A percentile compares a stretch with the other conserved stretches of the same genome.
These are phyloP conservation scores for Tuber umbilicatum DNA, from an alignment of 495 filamentous ascomycete genomes.

Conservation along the genomic window DNA sequence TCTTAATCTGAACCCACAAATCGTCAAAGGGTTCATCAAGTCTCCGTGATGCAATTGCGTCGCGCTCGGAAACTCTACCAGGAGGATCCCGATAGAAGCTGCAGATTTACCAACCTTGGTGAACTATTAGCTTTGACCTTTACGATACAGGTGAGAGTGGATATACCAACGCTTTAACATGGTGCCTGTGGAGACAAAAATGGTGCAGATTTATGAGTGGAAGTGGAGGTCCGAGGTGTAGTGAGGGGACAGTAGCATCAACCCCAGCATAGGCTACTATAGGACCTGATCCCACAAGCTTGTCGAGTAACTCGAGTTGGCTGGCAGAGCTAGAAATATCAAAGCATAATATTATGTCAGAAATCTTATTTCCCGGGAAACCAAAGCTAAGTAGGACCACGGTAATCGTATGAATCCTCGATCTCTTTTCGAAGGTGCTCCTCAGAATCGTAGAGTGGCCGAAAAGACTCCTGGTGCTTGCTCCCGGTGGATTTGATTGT, in stretches of 20 bases:
- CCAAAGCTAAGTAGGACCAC: conserved; percentile 49
- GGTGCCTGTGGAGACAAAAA: conserved; percentile 79
- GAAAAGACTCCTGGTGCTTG: conserved; percentile 25
- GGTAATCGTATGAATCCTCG: conserved; percentile 43
- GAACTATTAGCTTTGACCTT: neutral
- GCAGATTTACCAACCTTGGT: conserved; percentile 72
- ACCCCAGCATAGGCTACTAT: conserved; percentile 81
- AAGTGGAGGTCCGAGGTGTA: conserved; percentile 87
- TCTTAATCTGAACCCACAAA: conserved; percentile 74
- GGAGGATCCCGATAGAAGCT: conserved; percentile 83
- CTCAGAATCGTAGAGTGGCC: conserved; percentile 20
- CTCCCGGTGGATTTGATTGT: conserved; percentile 8
- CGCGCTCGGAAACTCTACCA: conserved; percentile 62
- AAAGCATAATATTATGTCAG: too few relatives aligned
- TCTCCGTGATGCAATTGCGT: conserved; percentile 50
- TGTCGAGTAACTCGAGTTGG: conserved; percentile 61
- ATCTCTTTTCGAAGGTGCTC: conserved; percentile 20
- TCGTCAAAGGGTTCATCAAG: conserved; percentile 63
- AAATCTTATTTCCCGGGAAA: too few relatives aligned
- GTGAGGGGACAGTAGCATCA: conserved; percentile 82
- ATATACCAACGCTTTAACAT: conserved; percentile 61
- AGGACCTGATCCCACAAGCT: conserved; percentile 61
- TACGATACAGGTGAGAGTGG: neutral
- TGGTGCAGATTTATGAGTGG: conserved; percentile 92
- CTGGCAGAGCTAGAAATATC: conserved; percentile 38